Evolutionary conservation across 2,329 filamentous ascomycete genomes (phyloP), one percentile per base, ranked within the genome.

Genomic region (Colletotrichum eleusines): DNA sequence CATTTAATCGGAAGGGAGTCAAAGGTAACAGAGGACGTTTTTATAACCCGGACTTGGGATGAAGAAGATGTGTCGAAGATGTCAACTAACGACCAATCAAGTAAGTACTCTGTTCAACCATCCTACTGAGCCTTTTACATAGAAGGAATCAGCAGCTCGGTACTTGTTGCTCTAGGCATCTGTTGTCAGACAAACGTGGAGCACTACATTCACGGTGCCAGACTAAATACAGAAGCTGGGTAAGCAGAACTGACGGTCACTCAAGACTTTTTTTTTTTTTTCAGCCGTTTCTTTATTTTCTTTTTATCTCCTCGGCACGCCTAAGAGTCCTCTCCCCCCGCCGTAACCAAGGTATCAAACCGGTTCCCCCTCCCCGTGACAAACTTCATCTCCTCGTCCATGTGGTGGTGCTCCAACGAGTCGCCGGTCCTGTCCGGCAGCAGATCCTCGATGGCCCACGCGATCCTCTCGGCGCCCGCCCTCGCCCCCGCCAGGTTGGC

Each of bases 401-500:
- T 59, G 3, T 40, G 33, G 8, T 16, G n/a, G 11, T 66, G 55
- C 5, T 40, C 67, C 5, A 28, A 14, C 3, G 35, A 23, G 11
- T 61, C 65, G 5, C 68, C 71, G 5, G 67, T 51, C 35, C 62
- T 55, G n/a, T 69, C 48, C 40, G 72, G 69, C 12, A 90, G 71
- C 14, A 88, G 76, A 72, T 92, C 89, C 73, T 92, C 87, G 60
- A 94, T 85, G 1, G 88, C 89, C 90, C 91, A 93, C 0, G 89
- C 88, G 57, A 94, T 88, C 60, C 92, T 86, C 81, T 95, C 93
- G 0, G 92, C 92, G 0, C 92, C 92, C 33, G 90, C 77, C 73
- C 92, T 87, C 3, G 92, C 92, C 0, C 93, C 93, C 35, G 92
- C 92, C 4, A 95, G 82, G 77, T 95, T 95, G 0, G 88, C 89